phyloP scores from a whole-genome alignment of 768 basidiomycete species.

The Leccinum broughii region DNA sequence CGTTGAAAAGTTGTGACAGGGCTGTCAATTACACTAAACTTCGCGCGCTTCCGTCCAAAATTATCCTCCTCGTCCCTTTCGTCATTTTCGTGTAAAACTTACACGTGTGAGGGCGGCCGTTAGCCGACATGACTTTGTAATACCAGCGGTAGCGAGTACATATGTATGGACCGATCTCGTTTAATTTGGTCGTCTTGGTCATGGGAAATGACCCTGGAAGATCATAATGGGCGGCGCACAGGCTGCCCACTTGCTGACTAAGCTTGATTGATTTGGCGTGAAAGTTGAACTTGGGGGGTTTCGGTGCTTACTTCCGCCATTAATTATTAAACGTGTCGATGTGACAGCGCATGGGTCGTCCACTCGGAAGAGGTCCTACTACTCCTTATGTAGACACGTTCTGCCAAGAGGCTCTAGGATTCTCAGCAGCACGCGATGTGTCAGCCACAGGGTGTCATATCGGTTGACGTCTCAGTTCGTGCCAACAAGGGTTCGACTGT shows the following conservation, averaged over 20 bases:
- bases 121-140: constrained; percentile 1
- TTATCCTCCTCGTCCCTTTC: not conserved
- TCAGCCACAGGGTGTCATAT: constrained; percentile 10
- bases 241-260: not conserved
- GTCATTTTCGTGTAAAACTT: constrained; percentile 1
- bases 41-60: constrained; percentile 6
- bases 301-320: constrained; percentile 9
- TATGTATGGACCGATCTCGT: not conserved
- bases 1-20: constrained; percentile 9
- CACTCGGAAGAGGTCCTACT: not conserved
- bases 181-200: not conserved
- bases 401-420: not conserved
- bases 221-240: not conserved
- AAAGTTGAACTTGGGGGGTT: not conserved
- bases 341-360: not conserved
- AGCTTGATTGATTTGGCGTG: not conserved
- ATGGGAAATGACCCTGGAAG: constrained; percentile 1
- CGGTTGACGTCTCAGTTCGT: constrained; percentile 2
- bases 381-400: not conserved
- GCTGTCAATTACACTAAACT: constrained; percentile 20
- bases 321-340: constrained; percentile 8
- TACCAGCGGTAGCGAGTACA: not conserved
- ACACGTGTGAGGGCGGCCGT: constrained; percentile 6
- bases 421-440: constrained; percentile 3
- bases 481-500: not conserved